These are phyloP conservation scores for Candida chauliodis DNA, from an alignment of 805 yeast genomes.

Conservation along the genomic window DNA sequence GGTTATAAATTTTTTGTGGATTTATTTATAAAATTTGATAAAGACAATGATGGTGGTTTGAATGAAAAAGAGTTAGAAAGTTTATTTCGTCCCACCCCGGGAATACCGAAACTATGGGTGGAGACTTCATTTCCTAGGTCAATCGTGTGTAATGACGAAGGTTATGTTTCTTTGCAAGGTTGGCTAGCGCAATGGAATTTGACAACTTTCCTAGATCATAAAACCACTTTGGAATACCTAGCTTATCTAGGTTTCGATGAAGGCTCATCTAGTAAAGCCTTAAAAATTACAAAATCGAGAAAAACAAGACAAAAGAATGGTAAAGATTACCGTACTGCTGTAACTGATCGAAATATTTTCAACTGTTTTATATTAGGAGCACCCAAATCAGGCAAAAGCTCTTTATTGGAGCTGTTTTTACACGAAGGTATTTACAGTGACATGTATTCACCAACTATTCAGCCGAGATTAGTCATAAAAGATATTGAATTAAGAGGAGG, in stretches of 20 bases:
- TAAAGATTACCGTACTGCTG: slow-evolving; percentile 57
- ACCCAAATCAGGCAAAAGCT: slow-evolving; percentile 81
- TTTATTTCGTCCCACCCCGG: slow-evolving; percentile 88
- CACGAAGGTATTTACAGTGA: slow-evolving; percentile 64
- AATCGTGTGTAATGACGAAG: slow-evolving; percentile 86
- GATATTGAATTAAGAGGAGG: slow-evolving; percentile 94
- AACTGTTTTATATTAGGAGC: slow-evolving; percentile 87
- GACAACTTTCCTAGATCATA: slow-evolving; percentile 85
- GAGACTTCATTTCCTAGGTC: slow-evolving; percentile 82
- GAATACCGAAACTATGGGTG: slow-evolving; percentile 83
- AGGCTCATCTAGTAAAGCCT: slow-evolving; percentile 26
- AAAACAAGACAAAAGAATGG: slow-evolving; percentile 67
- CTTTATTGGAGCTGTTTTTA: slow-evolving; percentile 77
- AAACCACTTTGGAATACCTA: slow-evolving; percentile 79
- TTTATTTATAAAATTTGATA: slow-evolving; percentile 79
- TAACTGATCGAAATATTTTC: slow-evolving; percentile 84
- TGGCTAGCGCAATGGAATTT: slow-evolving; percentile 99
- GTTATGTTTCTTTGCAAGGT: slow-evolving; percentile 89
- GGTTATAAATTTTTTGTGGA: slow-evolving; percentile 94
- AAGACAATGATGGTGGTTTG: slow-evolving; percentile 95
- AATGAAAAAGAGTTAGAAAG: slow-evolving; percentile 65
- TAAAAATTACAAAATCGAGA: slow-evolving; percentile 81
- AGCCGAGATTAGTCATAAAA: slow-evolving; percentile 80
- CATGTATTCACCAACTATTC: slow-evolving; percentile 74
- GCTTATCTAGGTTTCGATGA: slow-evolving; percentile 87